Evolutionary conservation across 129 eudicot species (phyloP), one percentile per base, ranked within the genome.

Genomic region (Chrysanthemum makinoi): DNA sequence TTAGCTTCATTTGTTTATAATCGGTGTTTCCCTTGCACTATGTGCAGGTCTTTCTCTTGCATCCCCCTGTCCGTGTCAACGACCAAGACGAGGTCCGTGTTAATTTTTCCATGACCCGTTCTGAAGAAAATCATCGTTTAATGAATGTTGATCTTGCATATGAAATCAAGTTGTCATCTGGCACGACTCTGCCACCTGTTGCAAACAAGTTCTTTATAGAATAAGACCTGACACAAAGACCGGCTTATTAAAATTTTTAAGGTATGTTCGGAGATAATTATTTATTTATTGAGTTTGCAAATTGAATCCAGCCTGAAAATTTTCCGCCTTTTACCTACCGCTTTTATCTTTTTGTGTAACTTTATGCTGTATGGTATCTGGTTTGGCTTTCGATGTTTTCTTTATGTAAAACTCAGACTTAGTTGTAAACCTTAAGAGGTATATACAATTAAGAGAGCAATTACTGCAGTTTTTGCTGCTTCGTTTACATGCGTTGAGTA

Each of bases 111-210:
- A 95, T 95, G 99, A 77, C 13, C 43, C 99, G 99, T 24, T 84
- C 95, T 6, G 83, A 86, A 76, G 97, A 88, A 57, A 95, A 95
- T 68, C 99, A 95, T 75, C 88, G 99, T 72, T 77, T 95, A 68
- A 79, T 95, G 88, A 96, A 90, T 33, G 97, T 88, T 72, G 96
- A 90, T 73, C 84, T 95, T 35, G 79, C 66, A 57, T 82, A 85
- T 49, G 85, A 83, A 77, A 64, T 95, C 35, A 79, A 59, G 66
- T 72, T 35, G 63, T 68, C 83, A 14, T 88, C 95, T 55, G 97
- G 95, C 62, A 72, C 75, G 57, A 79, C 16, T 22, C 77, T 86
- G 47, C 78, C 87, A 19, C 83, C 75, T 26, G 69, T 83, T 72
- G 83, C 20, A 44, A 88, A 88, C 57, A 88, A 84, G 86, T 95